Evolutionary conservation across 192 early-diverging fungal genomes (phyloP).

Genomic region (Coemansia sp.): DNA sequence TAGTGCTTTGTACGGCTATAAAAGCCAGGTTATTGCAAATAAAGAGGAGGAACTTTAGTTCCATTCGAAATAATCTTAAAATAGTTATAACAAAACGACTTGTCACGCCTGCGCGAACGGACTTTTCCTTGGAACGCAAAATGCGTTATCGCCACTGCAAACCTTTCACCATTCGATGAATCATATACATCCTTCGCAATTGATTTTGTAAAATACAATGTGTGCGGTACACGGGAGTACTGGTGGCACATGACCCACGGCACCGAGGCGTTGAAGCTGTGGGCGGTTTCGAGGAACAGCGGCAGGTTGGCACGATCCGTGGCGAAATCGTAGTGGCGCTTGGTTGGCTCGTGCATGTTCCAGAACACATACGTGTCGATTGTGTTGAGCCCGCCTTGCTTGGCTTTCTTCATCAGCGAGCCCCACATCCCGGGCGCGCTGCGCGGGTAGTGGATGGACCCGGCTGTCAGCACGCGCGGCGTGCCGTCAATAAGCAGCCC

Average conservation of each 20-base stretch:
- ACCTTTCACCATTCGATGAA: too few relatives aligned
- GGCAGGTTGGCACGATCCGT: conserved; percentile 58
- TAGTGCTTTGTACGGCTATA: too few relatives aligned
- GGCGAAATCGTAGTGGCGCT: conserved; percentile 59
- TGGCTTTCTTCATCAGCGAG: conserved; percentile 54
- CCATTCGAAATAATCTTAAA: too few relatives aligned
- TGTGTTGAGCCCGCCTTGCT: conserved; percentile 57
- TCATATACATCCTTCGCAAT: too few relatives aligned
- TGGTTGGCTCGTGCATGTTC: conserved; percentile 61
- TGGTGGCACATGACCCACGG: conserved; percentile 69
- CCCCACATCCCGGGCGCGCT: conserved; percentile 61
- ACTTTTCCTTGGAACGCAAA: too few relatives aligned
- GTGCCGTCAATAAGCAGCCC: conserved; percentile 42
- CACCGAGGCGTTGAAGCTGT: conserved; percentile 44
- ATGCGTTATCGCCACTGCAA: too few relatives aligned
- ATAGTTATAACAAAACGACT: too few relatives aligned
- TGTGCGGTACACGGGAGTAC: conserved; percentile 23
- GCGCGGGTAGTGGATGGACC: conserved; percentile 63
- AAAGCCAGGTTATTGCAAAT: too few relatives aligned
- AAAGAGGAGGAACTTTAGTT: too few relatives aligned
- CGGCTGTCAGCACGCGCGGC: conserved; percentile 47
- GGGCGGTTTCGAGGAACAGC: conserved; percentile 55
- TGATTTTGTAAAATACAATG: too few relatives aligned
- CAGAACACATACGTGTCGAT: conserved; percentile 71
- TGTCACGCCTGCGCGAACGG: too few relatives aligned